Evolutionary conservation across 1,139 yeast species (phyloP).

Genomic region (Zygosaccharomyces sapae): DNA sequence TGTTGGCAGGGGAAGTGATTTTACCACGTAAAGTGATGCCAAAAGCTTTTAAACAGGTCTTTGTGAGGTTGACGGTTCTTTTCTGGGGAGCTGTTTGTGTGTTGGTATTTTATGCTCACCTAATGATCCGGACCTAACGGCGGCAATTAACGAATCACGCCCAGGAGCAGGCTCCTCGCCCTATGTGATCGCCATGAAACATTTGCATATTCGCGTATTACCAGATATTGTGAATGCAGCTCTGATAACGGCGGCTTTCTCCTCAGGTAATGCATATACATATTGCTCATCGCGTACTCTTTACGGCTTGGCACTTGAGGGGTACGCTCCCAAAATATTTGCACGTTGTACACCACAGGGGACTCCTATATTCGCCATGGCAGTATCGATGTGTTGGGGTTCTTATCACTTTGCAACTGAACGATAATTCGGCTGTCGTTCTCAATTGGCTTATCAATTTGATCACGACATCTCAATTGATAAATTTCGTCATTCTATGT

Average conservation of each 20-base stretch:
- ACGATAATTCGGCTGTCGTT: conserved; percentile 58
- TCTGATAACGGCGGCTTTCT: conserved; percentile 58
- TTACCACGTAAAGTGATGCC: conserved; percentile 78
- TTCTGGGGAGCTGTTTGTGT: conserved; percentile 58
- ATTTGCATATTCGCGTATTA: conserved; percentile 48
- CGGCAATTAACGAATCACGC: conserved; percentile 44
- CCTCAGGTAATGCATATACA: conserved; percentile 71
- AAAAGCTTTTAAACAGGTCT: conserved; percentile 72
- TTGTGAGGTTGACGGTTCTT: conserved; percentile 67
- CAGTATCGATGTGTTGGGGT: conserved; percentile 46
- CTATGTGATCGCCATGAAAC: conserved; percentile 58
- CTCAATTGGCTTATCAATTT: conserved; percentile 71
- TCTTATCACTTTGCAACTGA: conserved; percentile 51
- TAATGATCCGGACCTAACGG: conserved; percentile 44
- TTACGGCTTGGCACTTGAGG: conserved; percentile 57
- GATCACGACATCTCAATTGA: conserved; percentile 74
- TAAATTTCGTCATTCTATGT: conserved; percentile 64
- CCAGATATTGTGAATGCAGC: conserved; percentile 64
- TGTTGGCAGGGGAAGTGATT: conserved; percentile 78
- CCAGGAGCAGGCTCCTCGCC: conserved; percentile 64
- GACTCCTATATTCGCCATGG: conserved; percentile 46
- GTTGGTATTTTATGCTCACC: conserved; percentile 57
- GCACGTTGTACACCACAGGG: conserved; percentile 48
- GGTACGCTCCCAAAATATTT: conserved; percentile 59
- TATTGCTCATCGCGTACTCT: conserved; percentile 58